Evolutionary conservation across 495 filamentous ascomycete genomes (phyloP).

Genomic region (Elaphomyces granulatus): DNA sequence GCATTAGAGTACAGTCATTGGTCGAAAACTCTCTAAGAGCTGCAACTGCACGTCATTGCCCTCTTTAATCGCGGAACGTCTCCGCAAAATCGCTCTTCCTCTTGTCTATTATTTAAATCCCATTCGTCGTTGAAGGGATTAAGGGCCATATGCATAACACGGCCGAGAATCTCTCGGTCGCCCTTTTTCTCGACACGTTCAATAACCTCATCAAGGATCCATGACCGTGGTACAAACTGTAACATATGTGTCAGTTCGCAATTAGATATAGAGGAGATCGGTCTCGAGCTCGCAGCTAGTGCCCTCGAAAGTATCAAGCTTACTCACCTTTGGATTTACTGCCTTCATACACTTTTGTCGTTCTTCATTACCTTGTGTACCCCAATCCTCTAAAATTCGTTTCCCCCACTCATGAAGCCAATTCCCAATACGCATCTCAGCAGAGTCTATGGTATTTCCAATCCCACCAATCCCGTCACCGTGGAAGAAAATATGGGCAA

Average conservation of each 20-base stretch:
- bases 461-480: slow-evolving; percentile 43
- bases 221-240: slow-evolving; percentile 67
- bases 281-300: no score
- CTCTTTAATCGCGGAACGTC: slow-evolving; percentile 68
- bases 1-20: no score
- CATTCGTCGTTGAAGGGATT: slow-evolving; percentile 76
- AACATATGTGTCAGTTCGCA: slow-evolving; percentile 3
- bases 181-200: slow-evolving; percentile 69
- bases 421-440: slow-evolving; percentile 45
- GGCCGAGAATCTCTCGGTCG: slow-evolving; percentile 60
- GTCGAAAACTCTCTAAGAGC: no score
- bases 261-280: no score
- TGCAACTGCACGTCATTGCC: slow-evolving; percentile 86
- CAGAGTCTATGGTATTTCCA: slow-evolving; percentile 42
- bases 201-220: slow-evolving; percentile 91
- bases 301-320: no score
- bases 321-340: slow-evolving; percentile 66
- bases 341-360: slow-evolving; percentile 59
- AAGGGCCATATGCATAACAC: slow-evolving; percentile 64
- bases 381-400: slow-evolving; percentile 61
- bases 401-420: slow-evolving; percentile 65
- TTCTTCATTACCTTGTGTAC: slow-evolving; percentile 38
- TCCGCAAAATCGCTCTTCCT: slow-evolving; percentile 72
- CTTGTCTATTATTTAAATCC: slow-evolving; percentile 43
- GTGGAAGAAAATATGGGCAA: slow-evolving; percentile 57